phyloP scores from a whole-genome alignment of 257 asterid genomes.

The Fraxinus pennsylvanica region DNA sequence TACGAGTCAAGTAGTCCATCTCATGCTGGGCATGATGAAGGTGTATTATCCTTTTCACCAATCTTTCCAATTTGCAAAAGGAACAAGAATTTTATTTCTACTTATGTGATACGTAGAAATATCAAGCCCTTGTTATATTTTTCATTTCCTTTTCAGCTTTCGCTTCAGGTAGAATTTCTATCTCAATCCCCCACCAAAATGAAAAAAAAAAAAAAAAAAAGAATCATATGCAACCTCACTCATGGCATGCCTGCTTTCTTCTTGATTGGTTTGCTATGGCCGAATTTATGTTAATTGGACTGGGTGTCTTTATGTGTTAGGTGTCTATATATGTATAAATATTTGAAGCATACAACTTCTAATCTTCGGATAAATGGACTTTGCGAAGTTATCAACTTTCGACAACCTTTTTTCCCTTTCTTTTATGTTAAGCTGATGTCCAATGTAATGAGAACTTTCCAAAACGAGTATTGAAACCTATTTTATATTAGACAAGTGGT shows the following conservation, averaged over 20 bases:
- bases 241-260: not conserved
- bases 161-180: not conserved
- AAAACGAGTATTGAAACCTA: not conserved
- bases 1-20: slow-evolving; percentile 42
- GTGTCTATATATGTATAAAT: not conserved
- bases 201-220: not conserved
- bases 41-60: slow-evolving; percentile 13
- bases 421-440: not conserved
- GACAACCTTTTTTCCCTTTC: not conserved
- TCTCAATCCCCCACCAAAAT: not conserved
- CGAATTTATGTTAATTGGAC: not conserved
- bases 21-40: slow-evolving; percentile 46
- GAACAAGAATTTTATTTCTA: too few relatives aligned
- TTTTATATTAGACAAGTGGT: not conserved
- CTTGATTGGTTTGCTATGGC: not conserved
- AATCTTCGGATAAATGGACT: not conserved
- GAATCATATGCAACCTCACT: not conserved
- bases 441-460: not conserved
- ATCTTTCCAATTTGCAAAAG: not conserved
- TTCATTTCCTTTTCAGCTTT: not conserved
- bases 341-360: not conserved
- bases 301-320: not conserved
- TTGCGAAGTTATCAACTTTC: not conserved
- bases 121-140: not conserved
- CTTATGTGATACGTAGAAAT: not conserved